These are phyloP conservation scores for Pyrrhoderma noxium DNA, from an alignment of 1,284 basidiomycete genomes.

Conservation along the genomic window DNA sequence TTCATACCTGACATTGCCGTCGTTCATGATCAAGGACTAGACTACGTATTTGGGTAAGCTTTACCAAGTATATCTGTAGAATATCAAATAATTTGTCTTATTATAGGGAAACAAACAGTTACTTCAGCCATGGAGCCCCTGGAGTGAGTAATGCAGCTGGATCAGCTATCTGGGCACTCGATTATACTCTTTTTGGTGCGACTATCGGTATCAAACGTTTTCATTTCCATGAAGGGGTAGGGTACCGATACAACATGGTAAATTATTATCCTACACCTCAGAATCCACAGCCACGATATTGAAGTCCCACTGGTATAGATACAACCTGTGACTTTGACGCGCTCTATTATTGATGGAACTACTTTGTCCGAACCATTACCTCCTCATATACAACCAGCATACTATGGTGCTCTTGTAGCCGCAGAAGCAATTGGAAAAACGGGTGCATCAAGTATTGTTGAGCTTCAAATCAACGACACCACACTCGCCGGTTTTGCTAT, in stretches of 20 bases:
- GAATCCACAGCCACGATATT: not conserved
- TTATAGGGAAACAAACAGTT: conserved; percentile 21
- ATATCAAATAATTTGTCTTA: not conserved
- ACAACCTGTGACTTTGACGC: conserved; percentile 46
- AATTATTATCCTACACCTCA: conserved; percentile 19
- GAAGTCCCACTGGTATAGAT: conserved; percentile 33
- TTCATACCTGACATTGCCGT: conserved; percentile 45
- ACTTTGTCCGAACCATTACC: conserved; percentile 38
- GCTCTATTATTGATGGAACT: conserved; percentile 45
- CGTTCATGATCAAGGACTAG: conserved; percentile 38
- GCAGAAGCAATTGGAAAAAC: conserved; percentile 36
- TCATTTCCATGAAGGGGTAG: conserved; percentile 38
- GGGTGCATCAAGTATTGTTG: conserved; percentile 36
- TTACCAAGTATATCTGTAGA: not conserved
- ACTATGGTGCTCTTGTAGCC: conserved; percentile 51
- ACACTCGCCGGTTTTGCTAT: conserved; percentile 52
- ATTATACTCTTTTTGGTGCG: conserved; percentile 49
- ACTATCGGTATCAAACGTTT: conserved; percentile 30
- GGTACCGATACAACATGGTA: conserved; percentile 40
- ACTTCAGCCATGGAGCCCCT: conserved; percentile 48
- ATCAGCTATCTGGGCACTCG: conserved; percentile 60
- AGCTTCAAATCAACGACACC: conserved; percentile 44
- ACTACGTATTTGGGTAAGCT: conserved; percentile 51
- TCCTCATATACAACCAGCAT: conserved; percentile 52
- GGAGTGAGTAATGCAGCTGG: conserved; percentile 65